These are phyloP conservation scores for Metarhizium robertsii DNA, from an alignment of 2,329 filamentous ascomycete genomes.

Conservation along the genomic window DNA sequence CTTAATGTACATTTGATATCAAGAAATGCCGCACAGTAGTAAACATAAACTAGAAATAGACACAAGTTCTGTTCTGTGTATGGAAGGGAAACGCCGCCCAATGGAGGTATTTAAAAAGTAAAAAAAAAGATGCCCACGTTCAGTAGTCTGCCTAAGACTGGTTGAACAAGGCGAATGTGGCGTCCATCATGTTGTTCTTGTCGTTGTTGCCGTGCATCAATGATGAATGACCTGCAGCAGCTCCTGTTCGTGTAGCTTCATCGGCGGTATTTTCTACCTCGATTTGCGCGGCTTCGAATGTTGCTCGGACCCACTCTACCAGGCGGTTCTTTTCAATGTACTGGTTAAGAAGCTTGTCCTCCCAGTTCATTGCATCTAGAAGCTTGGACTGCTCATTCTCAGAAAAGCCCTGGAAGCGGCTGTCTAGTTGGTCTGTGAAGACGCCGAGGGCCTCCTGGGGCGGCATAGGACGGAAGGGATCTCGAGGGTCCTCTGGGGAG, in stretches of 20 bases:
- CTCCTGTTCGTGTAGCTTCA: constrained; percentile 15
- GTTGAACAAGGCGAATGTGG: not conserved
- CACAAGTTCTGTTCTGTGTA: constrained; percentile 2
- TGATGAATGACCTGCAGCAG: not conserved
- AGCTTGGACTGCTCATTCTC: constrained; percentile 58
- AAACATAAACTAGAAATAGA: constrained; percentile 5
- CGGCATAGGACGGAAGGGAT: constrained; percentile 34
- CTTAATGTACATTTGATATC: not conserved
- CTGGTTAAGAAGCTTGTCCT: constrained; percentile 57
- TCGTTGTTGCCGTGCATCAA: not conserved
- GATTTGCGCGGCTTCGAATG: constrained; percentile 27
- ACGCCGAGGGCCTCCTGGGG: constrained; percentile 50
- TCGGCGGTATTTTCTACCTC: constrained; percentile 24
- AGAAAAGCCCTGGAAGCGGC: constrained; percentile 50
- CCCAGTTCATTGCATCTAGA: constrained; percentile 60
- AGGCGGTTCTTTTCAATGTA: constrained; percentile 61
- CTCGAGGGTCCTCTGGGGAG: constrained; percentile 29
- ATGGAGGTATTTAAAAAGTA: not conserved
- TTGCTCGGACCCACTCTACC: constrained; percentile 51
- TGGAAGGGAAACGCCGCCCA: constrained; percentile 8
- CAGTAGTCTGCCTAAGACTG: not conserved
- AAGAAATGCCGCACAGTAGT: not conserved
- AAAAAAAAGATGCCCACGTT: not conserved
- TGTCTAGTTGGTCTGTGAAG: constrained; percentile 51
- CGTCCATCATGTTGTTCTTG: not conserved